These are phyloP conservation scores for Clonostachys solani DNA, from an alignment of 2,329 filamentous ascomycete genomes.

Conservation along the genomic window DNA sequence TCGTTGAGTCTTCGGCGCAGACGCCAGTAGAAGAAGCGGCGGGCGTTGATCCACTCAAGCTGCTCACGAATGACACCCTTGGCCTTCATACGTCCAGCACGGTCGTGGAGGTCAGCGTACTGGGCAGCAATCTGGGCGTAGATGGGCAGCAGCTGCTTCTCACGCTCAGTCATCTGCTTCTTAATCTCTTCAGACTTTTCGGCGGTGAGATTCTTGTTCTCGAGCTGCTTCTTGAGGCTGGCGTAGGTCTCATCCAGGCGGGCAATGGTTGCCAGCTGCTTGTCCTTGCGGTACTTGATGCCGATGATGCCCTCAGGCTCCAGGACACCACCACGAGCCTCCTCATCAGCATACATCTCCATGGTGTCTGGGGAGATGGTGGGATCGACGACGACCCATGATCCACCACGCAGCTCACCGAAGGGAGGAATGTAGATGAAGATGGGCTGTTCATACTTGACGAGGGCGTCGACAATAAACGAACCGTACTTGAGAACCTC, in stretches of 20 bases:
- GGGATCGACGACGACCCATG: conserved; percentile 98
- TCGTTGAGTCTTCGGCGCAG: conserved; percentile 94
- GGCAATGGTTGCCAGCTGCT: conserved; percentile 96
- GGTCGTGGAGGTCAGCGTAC: conserved; percentile 96
- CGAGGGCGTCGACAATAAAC: conserved; percentile 96
- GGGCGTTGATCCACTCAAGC: conserved; percentile 81
- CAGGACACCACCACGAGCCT: conserved; percentile 92
- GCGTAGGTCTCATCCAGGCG: conserved; percentile 84
- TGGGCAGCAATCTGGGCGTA: conserved; percentile 95
- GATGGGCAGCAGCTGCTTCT: conserved; percentile 85
- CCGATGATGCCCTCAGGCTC: conserved; percentile 97
- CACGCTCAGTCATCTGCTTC: conserved; percentile 76
- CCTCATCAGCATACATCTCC: conserved; percentile 99
- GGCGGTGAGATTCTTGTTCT: conserved; percentile 56
- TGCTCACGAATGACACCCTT: conserved; percentile 88
- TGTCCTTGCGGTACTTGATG: conserved; percentile 98
- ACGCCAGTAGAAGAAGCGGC: conserved; percentile 99
- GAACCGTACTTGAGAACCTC: conserved; percentile 99
- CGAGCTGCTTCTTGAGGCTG: conserved; percentile 75
- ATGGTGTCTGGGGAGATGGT: conserved; percentile 95
- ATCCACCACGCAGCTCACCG: conserved; percentile 96
- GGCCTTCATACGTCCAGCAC: conserved; percentile 94
- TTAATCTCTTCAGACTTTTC: conserved; percentile 79
- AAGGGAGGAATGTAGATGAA: conserved; percentile 98
- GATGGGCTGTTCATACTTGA: conserved; percentile 97